Evolutionary conservation across 805 yeast genomes (phyloP).

Genomic region (Isabelozyma gotoi): DNA sequence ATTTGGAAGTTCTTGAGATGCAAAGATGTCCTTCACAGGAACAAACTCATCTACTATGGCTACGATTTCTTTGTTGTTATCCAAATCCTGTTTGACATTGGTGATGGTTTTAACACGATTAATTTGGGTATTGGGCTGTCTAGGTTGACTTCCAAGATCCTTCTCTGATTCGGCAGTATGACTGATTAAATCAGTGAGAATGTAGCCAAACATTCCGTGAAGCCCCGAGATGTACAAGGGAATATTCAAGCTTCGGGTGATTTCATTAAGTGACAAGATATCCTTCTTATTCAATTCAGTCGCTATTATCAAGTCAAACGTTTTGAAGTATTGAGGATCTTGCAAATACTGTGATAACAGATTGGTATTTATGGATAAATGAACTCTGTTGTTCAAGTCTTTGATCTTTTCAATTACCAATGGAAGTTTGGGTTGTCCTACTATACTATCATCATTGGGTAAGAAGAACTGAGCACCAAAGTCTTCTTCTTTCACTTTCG

Average conservation of each 20-base stretch:
- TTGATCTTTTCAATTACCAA: constrained; percentile 56
- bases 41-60: constrained; percentile 37
- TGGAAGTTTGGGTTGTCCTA: constrained; percentile 57
- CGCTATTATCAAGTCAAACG: constrained; percentile 72
- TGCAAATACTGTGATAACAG: constrained; percentile 16
- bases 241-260: constrained; percentile 54
- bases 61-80: constrained; percentile 41
- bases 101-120: constrained; percentile 46
- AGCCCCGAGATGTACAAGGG: constrained; percentile 69
- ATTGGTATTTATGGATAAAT: constrained; percentile 43
- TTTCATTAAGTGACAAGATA: constrained; percentile 48
- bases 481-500: constrained; percentile 57
- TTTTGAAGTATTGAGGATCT: constrained; percentile 39
- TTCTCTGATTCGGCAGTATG: constrained; percentile 58
- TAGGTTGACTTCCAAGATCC: constrained; percentile 44
- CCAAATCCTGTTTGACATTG: constrained; percentile 30
- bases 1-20: constrained; percentile 35
- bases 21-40: constrained; percentile 34
- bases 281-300: constrained; percentile 56
- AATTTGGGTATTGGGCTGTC: constrained; percentile 45
- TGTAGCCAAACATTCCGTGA: constrained; percentile 81
- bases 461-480: constrained; percentile 75
- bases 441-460: constrained; percentile 46
- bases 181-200: constrained; percentile 73
- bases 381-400: constrained; percentile 80